phyloP scores from a whole-genome alignment of 2,329 filamentous ascomycete genomes.

The Aotearoamyces nothofagi region DNA sequence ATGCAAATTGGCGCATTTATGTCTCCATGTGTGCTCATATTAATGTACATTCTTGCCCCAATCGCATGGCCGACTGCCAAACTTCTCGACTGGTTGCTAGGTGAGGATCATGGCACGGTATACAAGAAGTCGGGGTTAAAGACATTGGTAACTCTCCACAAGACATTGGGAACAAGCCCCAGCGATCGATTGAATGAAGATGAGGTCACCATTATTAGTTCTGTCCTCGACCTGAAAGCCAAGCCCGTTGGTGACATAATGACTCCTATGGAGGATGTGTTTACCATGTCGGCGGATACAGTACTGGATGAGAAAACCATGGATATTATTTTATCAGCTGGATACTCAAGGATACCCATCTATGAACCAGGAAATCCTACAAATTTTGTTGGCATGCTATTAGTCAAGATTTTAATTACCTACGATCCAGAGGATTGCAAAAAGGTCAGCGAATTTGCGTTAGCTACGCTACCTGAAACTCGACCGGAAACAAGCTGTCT shows the following conservation, averaged over 20 bases:
- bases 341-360: constrained; percentile 92
- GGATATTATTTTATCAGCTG: constrained; percentile 82
- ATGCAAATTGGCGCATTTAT: constrained; percentile 90
- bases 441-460: constrained; percentile 74
- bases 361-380: constrained; percentile 68
- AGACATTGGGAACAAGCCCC: constrained; percentile 71
- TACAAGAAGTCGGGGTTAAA: constrained; percentile 98
- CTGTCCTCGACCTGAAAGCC: constrained; percentile 88
- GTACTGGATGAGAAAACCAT: constrained; percentile 87
- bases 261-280: constrained; percentile 97
- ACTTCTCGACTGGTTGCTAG: constrained; percentile 81
- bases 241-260: constrained; percentile 93
- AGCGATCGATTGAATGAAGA: constrained; percentile 86
- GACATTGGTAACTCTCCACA: constrained; percentile 88
- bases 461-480: constrained; percentile 91
- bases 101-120: constrained; percentile 86
- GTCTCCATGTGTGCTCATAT: constrained; percentile 67
- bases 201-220: constrained; percentile 97
- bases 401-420: constrained; percentile 97
- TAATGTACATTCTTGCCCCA: constrained; percentile 89
- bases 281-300: constrained; percentile 90
- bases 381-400: constrained; percentile 93
- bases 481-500: constrained; percentile 89
- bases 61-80: constrained; percentile 93
- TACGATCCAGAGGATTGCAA: constrained; percentile 92